phyloP scores from a whole-genome alignment of 441 rosid species.

The Metrosideros polymorpha region DNA sequence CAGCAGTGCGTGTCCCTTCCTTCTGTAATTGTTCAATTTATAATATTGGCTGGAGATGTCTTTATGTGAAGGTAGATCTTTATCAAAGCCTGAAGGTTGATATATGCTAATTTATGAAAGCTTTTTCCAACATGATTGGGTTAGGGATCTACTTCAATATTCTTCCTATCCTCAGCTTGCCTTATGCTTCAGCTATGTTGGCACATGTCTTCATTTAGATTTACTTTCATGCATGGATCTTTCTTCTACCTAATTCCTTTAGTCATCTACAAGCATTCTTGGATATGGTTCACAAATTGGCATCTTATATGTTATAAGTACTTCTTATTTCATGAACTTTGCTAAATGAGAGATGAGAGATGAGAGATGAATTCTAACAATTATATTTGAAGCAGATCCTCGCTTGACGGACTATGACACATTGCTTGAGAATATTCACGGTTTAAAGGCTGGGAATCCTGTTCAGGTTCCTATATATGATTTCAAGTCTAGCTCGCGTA shows the following conservation, averaged over 20 bases:
- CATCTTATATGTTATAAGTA: background rate
- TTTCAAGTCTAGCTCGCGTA: slow-evolving; percentile 87
- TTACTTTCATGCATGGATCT: background rate
- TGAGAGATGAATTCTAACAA: background rate
- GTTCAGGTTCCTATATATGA: slow-evolving; percentile 90
- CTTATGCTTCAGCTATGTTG: background rate
- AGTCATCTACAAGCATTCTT: background rate
- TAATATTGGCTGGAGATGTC: background rate
- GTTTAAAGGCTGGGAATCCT: slow-evolving; percentile 77
- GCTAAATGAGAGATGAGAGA: background rate
- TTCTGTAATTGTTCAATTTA: background rate
- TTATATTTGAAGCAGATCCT: slow-evolving; percentile 3
- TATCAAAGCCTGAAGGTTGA: background rate
- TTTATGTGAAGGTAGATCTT: background rate
- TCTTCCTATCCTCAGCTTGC: background rate
- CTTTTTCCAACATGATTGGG: background rate
- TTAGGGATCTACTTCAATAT: background rate
- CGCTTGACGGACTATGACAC: slow-evolving; percentile 11
- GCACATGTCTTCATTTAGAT: background rate
- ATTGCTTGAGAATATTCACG: slow-evolving; percentile 16
- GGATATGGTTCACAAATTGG: background rate
- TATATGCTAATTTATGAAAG: background rate
- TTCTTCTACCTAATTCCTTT: background rate
- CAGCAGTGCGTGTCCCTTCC: background rate
- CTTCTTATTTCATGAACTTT: background rate